Conservation (phyloP, 768 basidiomycete genomes). For the Lactarius hengduanensis region DNA sequence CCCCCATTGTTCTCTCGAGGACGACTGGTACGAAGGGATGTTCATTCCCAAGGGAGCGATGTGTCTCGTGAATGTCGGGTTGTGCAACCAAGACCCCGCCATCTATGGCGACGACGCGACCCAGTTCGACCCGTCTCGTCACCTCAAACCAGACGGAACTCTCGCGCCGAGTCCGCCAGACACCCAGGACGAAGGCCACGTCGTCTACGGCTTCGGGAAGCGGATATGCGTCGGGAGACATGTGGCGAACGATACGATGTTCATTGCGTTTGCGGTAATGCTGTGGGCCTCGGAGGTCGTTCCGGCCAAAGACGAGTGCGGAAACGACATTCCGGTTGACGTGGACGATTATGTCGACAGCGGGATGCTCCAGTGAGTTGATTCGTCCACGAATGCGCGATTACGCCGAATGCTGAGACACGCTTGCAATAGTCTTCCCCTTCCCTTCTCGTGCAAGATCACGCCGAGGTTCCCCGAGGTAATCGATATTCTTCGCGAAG, state of each 20-base stretch:
- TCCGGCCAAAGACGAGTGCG: slow-evolving; percentile 21
- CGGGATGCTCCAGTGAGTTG: slow-evolving; percentile 30
- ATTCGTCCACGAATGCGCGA: background rate
- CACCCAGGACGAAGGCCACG: slow-evolving; percentile 36
- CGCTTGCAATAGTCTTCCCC: slow-evolving; percentile 22
- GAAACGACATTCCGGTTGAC: slow-evolving; percentile 23
- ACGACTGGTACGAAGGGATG: slow-evolving; percentile 35
- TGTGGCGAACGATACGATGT: slow-evolving; percentile 38
- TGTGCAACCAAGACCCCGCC: slow-evolving; percentile 33
- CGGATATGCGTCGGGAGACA: slow-evolving; percentile 38
- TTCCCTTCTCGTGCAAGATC: slow-evolving; percentile 29
- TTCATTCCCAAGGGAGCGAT: slow-evolving; percentile 41
- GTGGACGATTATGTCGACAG: slow-evolving; percentile 19
- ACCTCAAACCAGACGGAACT: slow-evolving; percentile 32
- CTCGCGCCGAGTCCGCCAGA: slow-evolving; percentile 29
- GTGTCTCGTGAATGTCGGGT: slow-evolving; percentile 34
- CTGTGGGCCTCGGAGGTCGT: slow-evolving; percentile 33
- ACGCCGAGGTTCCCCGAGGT: slow-evolving; percentile 30
- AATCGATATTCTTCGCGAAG: slow-evolving; percentile 19
- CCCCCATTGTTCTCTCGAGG: slow-evolving; percentile 28
- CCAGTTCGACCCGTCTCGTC: slow-evolving; percentile 32
- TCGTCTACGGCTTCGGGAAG: slow-evolving; percentile 36
- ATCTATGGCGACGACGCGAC: slow-evolving; percentile 34
- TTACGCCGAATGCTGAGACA: background rate
- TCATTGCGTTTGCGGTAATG: slow-evolving; percentile 36